Evolutionary conservation across 2,329 filamentous ascomycete species (phyloP).

Genomic region (Fusarium bulbicola): DNA sequence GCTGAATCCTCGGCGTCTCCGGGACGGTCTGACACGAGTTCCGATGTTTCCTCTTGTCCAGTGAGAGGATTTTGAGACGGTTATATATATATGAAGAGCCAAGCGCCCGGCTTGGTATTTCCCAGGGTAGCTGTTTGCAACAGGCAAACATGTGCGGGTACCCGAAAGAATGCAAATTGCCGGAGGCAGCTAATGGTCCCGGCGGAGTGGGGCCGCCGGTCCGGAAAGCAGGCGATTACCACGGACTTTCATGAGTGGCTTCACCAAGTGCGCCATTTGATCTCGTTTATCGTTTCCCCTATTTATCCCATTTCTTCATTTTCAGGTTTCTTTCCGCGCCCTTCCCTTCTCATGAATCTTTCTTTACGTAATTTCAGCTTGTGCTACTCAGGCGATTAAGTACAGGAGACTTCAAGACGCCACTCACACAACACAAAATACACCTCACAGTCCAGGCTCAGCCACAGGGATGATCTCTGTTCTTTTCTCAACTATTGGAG

Average conservation of each 20-base stretch:
- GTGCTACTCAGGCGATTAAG: background rate
- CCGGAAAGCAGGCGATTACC: background rate
- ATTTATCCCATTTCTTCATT: background rate
- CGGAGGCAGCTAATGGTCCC: background rate
- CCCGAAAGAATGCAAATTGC: background rate
- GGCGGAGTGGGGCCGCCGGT: background rate
- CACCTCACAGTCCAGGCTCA: background rate
- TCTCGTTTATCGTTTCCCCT: background rate
- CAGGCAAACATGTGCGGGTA: background rate
- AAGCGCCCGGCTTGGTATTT: background rate
- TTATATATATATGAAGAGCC: constrained; percentile 3
- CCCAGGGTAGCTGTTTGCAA: background rate
- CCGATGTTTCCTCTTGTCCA: background rate
- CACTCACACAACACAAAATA: background rate
- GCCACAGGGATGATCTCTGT: constrained; percentile 7
- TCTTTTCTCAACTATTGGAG: background rate
- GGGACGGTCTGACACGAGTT: background rate
- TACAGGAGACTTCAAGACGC: background rate
- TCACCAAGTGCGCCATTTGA: background rate
- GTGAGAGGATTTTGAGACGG: background rate
- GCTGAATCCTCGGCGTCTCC: constrained; percentile 1
- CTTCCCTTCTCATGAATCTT: background rate
- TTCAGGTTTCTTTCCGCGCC: background rate
- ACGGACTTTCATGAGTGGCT: background rate
- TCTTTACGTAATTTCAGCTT: background rate